Conservation (phyloP, 2,329 filamentous ascomycete genomes). For the Talaromyces albobiverticillius region DNA sequence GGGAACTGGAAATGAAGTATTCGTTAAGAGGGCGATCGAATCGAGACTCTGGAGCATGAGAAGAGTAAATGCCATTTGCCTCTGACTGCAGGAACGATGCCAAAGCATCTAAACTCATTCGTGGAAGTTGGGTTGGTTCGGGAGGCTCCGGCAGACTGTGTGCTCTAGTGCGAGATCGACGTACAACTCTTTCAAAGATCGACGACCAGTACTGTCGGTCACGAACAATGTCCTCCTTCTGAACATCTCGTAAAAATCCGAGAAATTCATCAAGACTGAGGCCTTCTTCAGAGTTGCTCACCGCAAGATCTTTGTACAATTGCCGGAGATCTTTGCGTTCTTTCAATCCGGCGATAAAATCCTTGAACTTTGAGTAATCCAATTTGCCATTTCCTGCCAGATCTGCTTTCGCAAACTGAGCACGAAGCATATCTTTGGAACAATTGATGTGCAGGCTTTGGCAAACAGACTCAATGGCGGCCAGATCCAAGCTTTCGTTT, state of each 20-base stretch:
- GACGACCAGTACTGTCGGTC: conserved; percentile 66
- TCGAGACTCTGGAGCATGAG: conserved; percentile 58
- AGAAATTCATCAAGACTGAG: conserved; percentile 73
- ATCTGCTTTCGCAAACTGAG: conserved; percentile 73
- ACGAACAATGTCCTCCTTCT: conserved; percentile 71
- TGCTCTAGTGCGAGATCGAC: conserved; percentile 54
- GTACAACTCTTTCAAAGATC: conserved; percentile 68
- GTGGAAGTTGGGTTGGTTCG: conserved; percentile 47
- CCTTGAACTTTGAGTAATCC: conserved; percentile 75
- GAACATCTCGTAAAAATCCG: conserved; percentile 67
- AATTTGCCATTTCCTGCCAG: conserved; percentile 62
- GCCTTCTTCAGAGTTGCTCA: conserved; percentile 56
- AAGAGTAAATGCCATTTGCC: conserved; percentile 66
- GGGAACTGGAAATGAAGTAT: conserved; percentile 97
- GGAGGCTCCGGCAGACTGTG: conserved; percentile 40
- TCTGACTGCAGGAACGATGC: conserved; percentile 73
- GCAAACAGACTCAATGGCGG: conserved; percentile 78
- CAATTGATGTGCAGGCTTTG: conserved; percentile 90
- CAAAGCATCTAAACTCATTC: conserved; percentile 77
- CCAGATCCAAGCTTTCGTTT: conserved; percentile 71
- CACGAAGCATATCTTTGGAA: conserved; percentile 68
- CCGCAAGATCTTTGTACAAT: conserved; percentile 65
- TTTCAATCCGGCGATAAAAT: conserved; percentile 80
- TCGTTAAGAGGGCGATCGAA: conserved; percentile 88
- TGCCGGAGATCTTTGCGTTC: conserved; percentile 75